phyloP scores from a whole-genome alignment of 1,284 basidiomycete genomes.

The Phenoliferia sp. region DNA sequence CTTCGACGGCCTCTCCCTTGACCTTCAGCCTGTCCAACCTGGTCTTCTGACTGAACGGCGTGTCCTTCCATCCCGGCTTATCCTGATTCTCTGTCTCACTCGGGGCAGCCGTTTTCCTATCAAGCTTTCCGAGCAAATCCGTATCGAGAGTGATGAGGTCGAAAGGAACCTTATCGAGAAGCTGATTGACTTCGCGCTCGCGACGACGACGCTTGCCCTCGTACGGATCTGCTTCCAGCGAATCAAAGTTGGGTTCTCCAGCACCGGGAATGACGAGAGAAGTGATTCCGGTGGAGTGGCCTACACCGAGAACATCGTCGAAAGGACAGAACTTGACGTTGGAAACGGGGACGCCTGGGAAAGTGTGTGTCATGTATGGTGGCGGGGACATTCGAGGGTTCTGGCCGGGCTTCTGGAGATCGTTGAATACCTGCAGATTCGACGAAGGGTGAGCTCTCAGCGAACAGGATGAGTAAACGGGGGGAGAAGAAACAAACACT shows the following conservation, averaged over 20 bases:
- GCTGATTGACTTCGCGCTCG: constrained; percentile 83
- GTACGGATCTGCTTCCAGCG: constrained; percentile 87
- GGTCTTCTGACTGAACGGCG: constrained; percentile 20
- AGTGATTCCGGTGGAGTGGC: constrained; percentile 65
- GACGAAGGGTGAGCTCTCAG: too few species aligned
- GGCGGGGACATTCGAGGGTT: constrained; percentile 56
- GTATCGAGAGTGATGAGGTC: constrained; percentile 91
- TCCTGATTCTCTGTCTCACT: constrained; percentile 13
- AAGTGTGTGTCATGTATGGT: constrained; percentile 77
- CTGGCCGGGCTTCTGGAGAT: constrained; percentile 28
- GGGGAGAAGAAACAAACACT: constrained; percentile 54
- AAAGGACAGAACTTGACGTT: constrained; percentile 80
- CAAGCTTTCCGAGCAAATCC: constrained; percentile 52
- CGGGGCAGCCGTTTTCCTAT: constrained; percentile 13
- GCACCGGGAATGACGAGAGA: constrained; percentile 83
- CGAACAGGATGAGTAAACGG: not conserved
- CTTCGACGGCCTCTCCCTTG: constrained; percentile 39
- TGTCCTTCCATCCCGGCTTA: constrained; percentile 10
- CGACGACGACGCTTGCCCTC: constrained; percentile 75
- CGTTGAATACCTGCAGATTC: constrained; percentile 37
- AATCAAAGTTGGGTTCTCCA: constrained; percentile 94
- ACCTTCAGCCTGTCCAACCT: constrained; percentile 41
- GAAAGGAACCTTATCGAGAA: constrained; percentile 93
- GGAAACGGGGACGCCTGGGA: constrained; percentile 62
- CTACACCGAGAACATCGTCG: constrained; percentile 82